phyloP scores from a whole-genome alignment of 2,329 filamentous ascomycete genomes.

The Colletotrichum lini region DNA sequence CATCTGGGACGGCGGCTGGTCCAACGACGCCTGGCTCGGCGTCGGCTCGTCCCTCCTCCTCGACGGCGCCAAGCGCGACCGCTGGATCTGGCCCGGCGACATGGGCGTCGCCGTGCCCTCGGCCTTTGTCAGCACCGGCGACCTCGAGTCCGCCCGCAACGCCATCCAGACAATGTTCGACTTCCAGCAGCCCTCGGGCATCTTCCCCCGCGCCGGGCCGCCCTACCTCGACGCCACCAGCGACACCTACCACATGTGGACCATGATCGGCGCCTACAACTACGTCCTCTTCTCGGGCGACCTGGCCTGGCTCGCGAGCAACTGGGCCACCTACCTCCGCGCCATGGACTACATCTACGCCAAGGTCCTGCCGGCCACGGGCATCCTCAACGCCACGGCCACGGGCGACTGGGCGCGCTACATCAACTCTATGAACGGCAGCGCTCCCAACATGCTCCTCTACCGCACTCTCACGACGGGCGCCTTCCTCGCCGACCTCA shows the following conservation, averaged over 20 bases:
- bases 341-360: conserved; percentile 49
- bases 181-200: conserved; percentile 58
- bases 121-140: conserved; percentile 68
- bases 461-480: conserved; percentile 69
- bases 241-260: conserved; percentile 55
- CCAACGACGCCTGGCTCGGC: conserved; percentile 52
- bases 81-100: conserved; percentile 74
- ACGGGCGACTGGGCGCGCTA: conserved; percentile 66
- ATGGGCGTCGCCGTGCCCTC: conserved; percentile 70
- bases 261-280: conserved; percentile 69
- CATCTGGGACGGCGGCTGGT: conserved; percentile 46
- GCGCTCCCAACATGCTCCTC: conserved; percentile 63
- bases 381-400: conserved; percentile 62
- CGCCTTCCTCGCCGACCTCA: conserved; percentile 63
- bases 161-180: conserved; percentile 64
- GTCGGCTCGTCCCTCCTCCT: conserved; percentile 50
- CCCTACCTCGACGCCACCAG: conserved; percentile 56
- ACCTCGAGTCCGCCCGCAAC: conserved; percentile 65
- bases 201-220: conserved; percentile 65
- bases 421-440: conserved; percentile 61
- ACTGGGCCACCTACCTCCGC: conserved; percentile 51
- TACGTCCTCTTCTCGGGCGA: conserved; percentile 64
- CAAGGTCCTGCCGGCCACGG: conserved; percentile 47
- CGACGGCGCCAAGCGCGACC: conserved; percentile 73
- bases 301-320: conserved; percentile 39